A percentile compares a stretch with the other conserved stretches of the same genome.
Conservation (phyloP, 2,329 filamentous ascomycete genomes). For the Ascochyta pisi region DNA sequence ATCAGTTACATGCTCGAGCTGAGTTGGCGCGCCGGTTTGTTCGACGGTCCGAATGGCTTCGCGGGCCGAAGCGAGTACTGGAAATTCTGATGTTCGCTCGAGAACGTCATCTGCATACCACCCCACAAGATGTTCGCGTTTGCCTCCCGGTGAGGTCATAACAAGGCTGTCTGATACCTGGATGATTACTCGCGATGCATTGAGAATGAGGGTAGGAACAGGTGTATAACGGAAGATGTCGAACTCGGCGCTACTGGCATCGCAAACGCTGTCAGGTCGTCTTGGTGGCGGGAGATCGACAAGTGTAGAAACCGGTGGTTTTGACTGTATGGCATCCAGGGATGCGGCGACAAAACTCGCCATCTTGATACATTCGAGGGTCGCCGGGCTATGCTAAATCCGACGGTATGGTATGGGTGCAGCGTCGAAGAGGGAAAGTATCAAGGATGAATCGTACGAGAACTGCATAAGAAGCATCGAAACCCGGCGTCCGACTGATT, state of each 20-base stretch:
- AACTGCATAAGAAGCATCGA: conserved; percentile 14
- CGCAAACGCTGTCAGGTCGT: conserved; percentile 12
- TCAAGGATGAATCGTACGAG: conserved; percentile 31
- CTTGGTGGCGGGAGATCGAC: conserved; percentile 25
- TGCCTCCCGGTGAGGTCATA: conserved; percentile 37
- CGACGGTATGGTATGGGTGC: conserved; percentile 12
- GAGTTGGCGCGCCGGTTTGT: conserved; percentile 44
- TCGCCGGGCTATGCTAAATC: conserved; percentile 14
- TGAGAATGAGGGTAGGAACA: conserved; percentile 42
- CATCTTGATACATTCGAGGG: conserved; percentile 7
- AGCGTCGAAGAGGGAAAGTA: conserved; percentile 4
- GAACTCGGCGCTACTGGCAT: conserved; percentile 17
- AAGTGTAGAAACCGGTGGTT: conserved; percentile 13
- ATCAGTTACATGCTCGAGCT: conserved; percentile 41
- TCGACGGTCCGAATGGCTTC: conserved; percentile 50
- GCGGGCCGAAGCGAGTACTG: conserved; percentile 46
- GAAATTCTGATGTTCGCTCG: conserved; percentile 41
- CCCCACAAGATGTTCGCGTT: conserved; percentile 47
- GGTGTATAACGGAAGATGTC: conserved; percentile 52
- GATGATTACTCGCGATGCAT: conserved; percentile 61
- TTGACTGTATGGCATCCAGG: conserved; percentile 14
- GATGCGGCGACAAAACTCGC: conserved; percentile 24
- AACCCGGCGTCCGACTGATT: conserved; percentile 15
- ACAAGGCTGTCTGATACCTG: conserved; percentile 56
- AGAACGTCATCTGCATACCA: conserved; percentile 51